Percentiles rank a stretch among this genome's conserved stretches.
phyloP scores from a whole-genome alignment of 306 rosid species.

The Begonia masoniana region DNA sequence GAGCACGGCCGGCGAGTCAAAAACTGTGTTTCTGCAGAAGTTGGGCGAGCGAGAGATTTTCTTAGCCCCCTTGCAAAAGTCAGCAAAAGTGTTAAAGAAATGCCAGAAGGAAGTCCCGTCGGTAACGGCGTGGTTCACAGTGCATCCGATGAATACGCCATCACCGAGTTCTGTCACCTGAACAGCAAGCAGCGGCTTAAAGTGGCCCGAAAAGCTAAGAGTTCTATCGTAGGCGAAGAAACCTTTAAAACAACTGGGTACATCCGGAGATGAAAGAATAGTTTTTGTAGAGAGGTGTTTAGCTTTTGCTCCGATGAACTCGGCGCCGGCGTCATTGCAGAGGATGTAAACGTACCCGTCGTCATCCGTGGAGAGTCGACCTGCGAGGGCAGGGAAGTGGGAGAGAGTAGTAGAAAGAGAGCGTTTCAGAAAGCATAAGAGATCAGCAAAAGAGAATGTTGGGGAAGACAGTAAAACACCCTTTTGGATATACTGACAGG shows the following conservation, averaged over 20 bases:
- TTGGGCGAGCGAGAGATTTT: not conserved
- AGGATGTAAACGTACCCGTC: not conserved
- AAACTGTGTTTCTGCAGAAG: not conserved
- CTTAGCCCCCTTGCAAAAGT: not conserved
- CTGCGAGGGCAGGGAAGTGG: not conserved
- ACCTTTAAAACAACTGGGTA: not conserved
- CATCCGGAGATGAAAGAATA: not conserved
- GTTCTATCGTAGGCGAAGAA: not conserved
- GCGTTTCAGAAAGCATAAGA: not conserved
- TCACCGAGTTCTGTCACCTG: not conserved
- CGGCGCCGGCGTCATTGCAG: not conserved
- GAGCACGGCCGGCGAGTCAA: not conserved
- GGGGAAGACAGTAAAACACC: conserved; percentile 1
- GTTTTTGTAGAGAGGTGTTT: not conserved
- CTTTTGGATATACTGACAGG: not conserved
- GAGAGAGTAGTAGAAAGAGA: not conserved
- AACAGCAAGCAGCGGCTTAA: not conserved
- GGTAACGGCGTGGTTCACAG: conserved; percentile 1
- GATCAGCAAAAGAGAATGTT: not conserved
- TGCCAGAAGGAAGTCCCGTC: conserved; percentile 1
- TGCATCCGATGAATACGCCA: not conserved
- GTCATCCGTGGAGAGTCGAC: not conserved
- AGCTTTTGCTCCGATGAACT: not conserved
- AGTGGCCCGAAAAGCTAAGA: not conserved
- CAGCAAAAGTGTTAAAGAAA: not conserved